Base-by-base conservation (phyloP, 2,329 filamentous ascomycete species). In the Fusarium dimerum region DNA sequence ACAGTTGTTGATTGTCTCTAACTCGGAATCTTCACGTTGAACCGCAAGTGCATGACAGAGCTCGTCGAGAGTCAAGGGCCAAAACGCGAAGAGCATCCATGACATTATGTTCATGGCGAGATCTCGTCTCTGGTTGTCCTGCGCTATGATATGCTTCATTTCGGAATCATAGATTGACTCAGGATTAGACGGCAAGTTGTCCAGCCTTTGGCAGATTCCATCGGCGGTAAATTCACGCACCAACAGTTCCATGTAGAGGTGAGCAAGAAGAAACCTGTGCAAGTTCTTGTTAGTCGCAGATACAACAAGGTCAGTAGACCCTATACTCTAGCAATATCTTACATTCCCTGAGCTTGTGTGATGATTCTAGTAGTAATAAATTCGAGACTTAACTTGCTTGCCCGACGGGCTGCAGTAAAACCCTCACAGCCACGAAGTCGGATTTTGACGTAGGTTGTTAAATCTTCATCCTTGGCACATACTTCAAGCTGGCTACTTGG, bases 211-310 rank as follows among this genome's bases (percentile, higher is more conserved):
- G 15, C 30, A 40, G 4, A 48, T 13, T 4, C 46, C 40, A 38
- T 43, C 40, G 8, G 36, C 26, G 9, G 29, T 48, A 5, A 39
- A 36, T 13, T 43, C 46, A 11, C 36, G 29, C 3, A 48, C 40
- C 5, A 48, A 40, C 9, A 42, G 20, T 7, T 48, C 46, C 9
- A 42, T 48, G 15, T 48, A 40, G 18, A 48, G 46, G n/a, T 48
- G 46, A 8, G 46, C 46, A 7, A 48, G 46, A 43, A 48, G 46
- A 13, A 48, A 48, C 40, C 39, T 48, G 30, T 9, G 20, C 20
- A 26, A 26, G 4, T 26, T 7, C 7, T 7, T 26, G 20, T 26
- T 7, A 26, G 20, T 26, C 20, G 20, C 20, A 26, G 7, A 26
- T 26, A 26, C 20, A 26, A 26, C 4, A 26, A 26, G 20, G 7